These are phyloP conservation scores for Boletales sp. DNA, from an alignment of 768 basidiomycete species.

Conservation along the genomic window DNA sequence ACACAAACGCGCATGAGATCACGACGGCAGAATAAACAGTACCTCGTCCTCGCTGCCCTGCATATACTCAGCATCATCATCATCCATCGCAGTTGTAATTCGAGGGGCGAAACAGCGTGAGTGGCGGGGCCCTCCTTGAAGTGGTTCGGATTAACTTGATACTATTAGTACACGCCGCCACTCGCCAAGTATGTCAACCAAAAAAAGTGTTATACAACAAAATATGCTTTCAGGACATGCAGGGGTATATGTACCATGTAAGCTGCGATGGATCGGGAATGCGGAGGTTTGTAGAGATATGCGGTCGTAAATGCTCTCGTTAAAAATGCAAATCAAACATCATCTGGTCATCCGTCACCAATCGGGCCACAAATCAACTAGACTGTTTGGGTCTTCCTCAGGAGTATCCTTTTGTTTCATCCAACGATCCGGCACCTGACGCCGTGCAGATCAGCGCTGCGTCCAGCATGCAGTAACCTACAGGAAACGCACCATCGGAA, in stretches of 20 bases:
- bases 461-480: background rate
- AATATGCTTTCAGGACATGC: constrained; percentile 28
- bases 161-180: background rate
- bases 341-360: constrained; percentile 37
- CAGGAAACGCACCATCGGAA: constrained; percentile 61
- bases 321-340: constrained; percentile 1
- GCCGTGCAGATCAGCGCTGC: constrained; percentile 1
- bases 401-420: constrained; percentile 81
- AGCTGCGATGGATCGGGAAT: constrained; percentile 14
- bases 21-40: constrained; percentile 10
- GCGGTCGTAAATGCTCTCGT: background rate
- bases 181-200: too few species aligned
- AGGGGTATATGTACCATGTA: constrained; percentile 13
- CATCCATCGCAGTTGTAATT: constrained; percentile 58
- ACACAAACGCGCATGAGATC: background rate
- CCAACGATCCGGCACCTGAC: constrained; percentile 84
- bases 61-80: constrained; percentile 94
- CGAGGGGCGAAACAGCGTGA: constrained; percentile 2
- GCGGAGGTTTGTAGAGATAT: constrained; percentile 1
- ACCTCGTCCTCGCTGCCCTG: constrained; percentile 87
- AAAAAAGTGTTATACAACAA: constrained; percentile 13
- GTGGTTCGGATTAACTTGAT: too few species aligned
- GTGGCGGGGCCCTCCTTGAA: background rate
- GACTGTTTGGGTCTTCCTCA: constrained; percentile 63
- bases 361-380: constrained; percentile 61